Base-by-base conservation (phyloP, 2,329 filamentous ascomycete genomes). In the Aureobasidium sp. region DNA sequence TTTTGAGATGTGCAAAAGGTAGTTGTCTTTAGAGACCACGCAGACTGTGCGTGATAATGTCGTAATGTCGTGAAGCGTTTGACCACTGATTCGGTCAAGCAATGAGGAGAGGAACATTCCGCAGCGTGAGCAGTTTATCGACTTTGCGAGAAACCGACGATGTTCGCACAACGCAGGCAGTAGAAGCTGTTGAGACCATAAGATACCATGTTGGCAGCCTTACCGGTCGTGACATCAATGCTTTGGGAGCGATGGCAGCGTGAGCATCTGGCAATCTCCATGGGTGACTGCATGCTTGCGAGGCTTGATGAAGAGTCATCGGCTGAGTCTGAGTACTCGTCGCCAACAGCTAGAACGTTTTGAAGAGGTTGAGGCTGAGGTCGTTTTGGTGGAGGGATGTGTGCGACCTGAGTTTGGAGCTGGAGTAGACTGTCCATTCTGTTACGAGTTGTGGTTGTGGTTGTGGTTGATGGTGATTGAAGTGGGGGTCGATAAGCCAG, bases 151-250 rank as follows among this genome's bases (percentile, higher is more conserved):
- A 50, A 60, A 17, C 67, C 67, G n/a, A 68, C 66, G 29, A 68
- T 61, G 35, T 53, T 59, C 30, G 67, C 66, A 53, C 66, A 69
- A 22, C 67, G 59, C 14, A 54, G 61, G 61, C 67, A 69, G 59
- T 69, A 69, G 60, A 64, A 69, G 29, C 63, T 60, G 39, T 69
- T 69, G 16, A 68, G 58, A 8, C 67, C 67, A 39, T 68, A 69
- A 11, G 60, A 58, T 14, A 68, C 55, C 67, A 69, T 69, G 58
- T 67, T 68, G 49, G 58, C 61, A n/a, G 48, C 48, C 41, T 64
- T 62, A n/a, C 65, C 64, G 5, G 64, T 66, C 41, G 59, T 52
- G 19, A 63, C 42, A 45, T 68, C 64, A 39, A 66, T 42, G 59
- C 64, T 67, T 16, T 61, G 58, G 7, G 64, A 64, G 22, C 67